These are phyloP conservation scores for Pseudevernia furfuracea DNA, from an alignment of 495 filamentous ascomycete species.

Conservation along the genomic window DNA sequence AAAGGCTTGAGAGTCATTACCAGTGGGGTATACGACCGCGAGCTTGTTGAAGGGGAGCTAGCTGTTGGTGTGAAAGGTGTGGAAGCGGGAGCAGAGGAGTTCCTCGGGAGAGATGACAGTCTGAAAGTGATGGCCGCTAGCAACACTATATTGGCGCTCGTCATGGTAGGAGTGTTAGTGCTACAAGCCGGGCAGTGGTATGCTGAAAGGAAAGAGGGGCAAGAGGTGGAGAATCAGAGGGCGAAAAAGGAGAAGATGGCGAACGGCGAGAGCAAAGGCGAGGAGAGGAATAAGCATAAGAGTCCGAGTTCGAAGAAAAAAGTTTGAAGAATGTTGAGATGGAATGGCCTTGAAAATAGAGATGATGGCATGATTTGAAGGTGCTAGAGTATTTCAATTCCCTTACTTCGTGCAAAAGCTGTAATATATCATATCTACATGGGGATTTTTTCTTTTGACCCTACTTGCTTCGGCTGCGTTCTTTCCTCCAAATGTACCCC, in stretches of 20 bases:
- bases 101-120: constrained; percentile 70
- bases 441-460: background rate
- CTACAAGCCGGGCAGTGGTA: constrained; percentile 99
- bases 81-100: constrained; percentile 35
- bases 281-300: constrained; percentile 24
- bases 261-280: constrained; percentile 25
- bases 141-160: constrained; percentile 88
- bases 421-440: background rate
- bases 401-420: background rate
- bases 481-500: background rate
- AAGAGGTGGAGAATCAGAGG: constrained; percentile 60
- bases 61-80: constrained; percentile 33
- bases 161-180: constrained; percentile 82
- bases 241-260: constrained; percentile 44
- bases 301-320: constrained; percentile 28
- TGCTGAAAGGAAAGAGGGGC: constrained; percentile 82
- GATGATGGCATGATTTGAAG: background rate
- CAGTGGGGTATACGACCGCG: constrained; percentile 44
- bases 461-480: background rate
- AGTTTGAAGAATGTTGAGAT: constrained; percentile 18
- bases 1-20: constrained; percentile 80
- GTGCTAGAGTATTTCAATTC: background rate
- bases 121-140: constrained; percentile 88
- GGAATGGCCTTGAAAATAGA: background rate
- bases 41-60: constrained; percentile 39